A percentile compares a stretch with the other conserved stretches of the same genome.
These are phyloP conservation scores for Ligustrum vulgare DNA, from an alignment of 257 asterid species.

Conservation along the genomic window DNA sequence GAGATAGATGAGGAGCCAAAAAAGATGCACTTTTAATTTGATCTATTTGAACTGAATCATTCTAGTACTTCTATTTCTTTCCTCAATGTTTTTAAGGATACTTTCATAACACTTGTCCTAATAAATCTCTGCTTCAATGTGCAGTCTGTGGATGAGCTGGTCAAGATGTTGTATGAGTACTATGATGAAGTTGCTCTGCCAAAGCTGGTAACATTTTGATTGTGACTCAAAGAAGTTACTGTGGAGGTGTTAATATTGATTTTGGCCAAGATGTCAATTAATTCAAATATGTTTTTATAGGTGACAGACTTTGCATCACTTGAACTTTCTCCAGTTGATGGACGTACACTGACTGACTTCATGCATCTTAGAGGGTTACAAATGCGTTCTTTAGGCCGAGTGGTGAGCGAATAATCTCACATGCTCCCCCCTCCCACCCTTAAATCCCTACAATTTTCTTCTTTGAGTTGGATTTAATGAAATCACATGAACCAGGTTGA, in stretches of 20 bases:
- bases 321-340: constrained; percentile 99
- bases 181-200: constrained; percentile 93
- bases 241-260: constrained; percentile 11
- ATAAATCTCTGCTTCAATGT: constrained; percentile 30
- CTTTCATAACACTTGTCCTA: constrained; percentile 2
- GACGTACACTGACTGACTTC: constrained; percentile 94
- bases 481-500: constrained; percentile 70
- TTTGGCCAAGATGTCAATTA: constrained; percentile 16
- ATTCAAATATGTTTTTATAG: constrained; percentile 44
- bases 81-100: constrained; percentile 6
- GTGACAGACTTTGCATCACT: constrained; percentile 98
- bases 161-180: constrained; percentile 73
- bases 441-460: not conserved
- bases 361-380: constrained; percentile 97
- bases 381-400: constrained; percentile 90
- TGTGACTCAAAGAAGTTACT: constrained; percentile 13
- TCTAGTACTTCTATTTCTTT: constrained; percentile 9
- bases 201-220: constrained; percentile 71
- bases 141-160: constrained; percentile 89
- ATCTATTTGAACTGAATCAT: constrained; percentile 15
- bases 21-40: not conserved
- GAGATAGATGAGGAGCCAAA: constrained; percentile 6
- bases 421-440: not conserved
- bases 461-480: constrained; percentile 23
- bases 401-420: constrained; percentile 62